Conservation (phyloP, 139 green algal species). For the Spirogloea muscicola region DNA sequence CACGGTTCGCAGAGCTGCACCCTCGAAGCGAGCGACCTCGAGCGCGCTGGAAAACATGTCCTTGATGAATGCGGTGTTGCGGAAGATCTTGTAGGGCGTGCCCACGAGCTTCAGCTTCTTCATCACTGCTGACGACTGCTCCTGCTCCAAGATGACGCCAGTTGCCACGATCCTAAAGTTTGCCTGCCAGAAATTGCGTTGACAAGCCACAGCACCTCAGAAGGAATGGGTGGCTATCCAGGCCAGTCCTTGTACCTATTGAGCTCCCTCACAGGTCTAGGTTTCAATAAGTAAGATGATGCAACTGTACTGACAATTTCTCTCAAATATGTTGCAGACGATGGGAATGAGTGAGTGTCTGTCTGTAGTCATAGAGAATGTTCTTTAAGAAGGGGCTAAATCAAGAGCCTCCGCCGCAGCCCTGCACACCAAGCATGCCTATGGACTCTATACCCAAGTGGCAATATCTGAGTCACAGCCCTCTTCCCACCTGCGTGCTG, state of each 20-base stretch:
- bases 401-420: too few relatives aligned
- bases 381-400: too few relatives aligned
- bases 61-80: constrained; percentile 88
- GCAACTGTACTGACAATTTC: too few relatives aligned
- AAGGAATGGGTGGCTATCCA: neutral
- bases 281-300: too few relatives aligned
- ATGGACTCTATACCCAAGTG: too few relatives aligned
- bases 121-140: constrained; percentile 68
- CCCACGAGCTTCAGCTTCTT: constrained; percentile 98
- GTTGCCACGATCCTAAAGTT: constrained; percentile 87
- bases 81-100: constrained; percentile 68
- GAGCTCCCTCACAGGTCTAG: neutral
- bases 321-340: too few relatives aligned
- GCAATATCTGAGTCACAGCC: too few relatives aligned
- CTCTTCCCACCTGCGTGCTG: neutral
- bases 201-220: neutral
- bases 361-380: too few relatives aligned
- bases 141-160: constrained; percentile 83
- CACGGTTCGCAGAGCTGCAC: constrained; percentile 83
- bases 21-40: constrained; percentile 83
- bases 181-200: constrained; percentile 17
- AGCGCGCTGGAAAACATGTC: constrained; percentile 90
- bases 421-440: too few relatives aligned
- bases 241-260: neutral
- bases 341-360: too few relatives aligned